A percentile compares a stretch with the other conserved stretches of the same genome.
These are phyloP conservation scores for Meredithiella fracta DNA, from an alignment of 2,329 filamentous ascomycete genomes.

Conservation along the genomic window DNA sequence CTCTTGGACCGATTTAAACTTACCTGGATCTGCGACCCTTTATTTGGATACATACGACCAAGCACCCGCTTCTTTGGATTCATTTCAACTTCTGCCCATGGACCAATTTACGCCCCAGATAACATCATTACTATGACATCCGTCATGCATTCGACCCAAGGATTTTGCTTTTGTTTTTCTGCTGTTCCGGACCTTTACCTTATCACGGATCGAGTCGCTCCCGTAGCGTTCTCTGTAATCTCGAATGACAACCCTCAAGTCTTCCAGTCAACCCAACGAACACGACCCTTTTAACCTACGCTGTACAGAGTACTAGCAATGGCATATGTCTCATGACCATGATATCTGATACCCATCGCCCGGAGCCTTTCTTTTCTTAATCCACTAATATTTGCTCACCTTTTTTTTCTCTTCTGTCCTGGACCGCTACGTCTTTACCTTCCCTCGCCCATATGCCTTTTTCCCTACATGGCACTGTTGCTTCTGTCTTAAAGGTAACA, in stretches of 20 bases:
- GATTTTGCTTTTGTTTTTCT: neutral
- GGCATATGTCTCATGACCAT: neutral
- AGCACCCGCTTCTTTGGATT: neutral
- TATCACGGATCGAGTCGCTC: neutral
- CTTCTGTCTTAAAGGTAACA: no score
- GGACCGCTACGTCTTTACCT: no score
- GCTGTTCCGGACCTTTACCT: neutral
- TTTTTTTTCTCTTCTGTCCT: no score
- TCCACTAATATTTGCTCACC: neutral
- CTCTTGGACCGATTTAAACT: no score
- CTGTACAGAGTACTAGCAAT: neutral
- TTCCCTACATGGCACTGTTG: no score
- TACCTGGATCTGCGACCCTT: no score
- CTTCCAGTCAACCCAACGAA: neutral
- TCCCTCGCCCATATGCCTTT: no score
- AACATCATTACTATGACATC: neutral
- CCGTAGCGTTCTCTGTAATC: neutral
- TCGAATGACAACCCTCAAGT: neutral
- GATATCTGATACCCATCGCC: neutral
- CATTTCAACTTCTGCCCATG: no score
- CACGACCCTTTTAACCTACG: neutral
- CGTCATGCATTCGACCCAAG: slow-evolving; percentile 3
- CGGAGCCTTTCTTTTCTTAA: neutral
- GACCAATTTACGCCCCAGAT: no score
- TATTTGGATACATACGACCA: neutral